Percentiles rank a stretch among this genome's conserved stretches.
phyloP scores from a whole-genome alignment of 768 basidiomycete species.

The Exsudoporus frostii region DNA sequence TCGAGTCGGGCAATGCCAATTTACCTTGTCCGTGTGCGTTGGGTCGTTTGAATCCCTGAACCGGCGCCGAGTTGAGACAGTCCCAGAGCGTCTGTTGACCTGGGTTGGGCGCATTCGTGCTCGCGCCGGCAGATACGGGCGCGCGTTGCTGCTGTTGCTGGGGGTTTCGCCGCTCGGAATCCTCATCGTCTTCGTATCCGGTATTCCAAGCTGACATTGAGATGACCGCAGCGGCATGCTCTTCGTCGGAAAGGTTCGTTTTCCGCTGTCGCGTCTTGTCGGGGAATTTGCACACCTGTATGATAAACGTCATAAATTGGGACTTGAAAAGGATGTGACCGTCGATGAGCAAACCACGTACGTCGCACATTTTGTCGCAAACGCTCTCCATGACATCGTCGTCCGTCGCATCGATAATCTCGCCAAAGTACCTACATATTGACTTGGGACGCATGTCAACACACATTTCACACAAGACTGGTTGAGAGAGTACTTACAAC shows the following conservation, averaged over 20 bases:
- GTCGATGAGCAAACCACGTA: conserved; percentile 33
- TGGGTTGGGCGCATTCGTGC: neutral
- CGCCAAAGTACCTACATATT: conserved; percentile 82
- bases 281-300: conserved; percentile 77
- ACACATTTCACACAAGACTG: neutral
- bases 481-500: conserved; percentile 44
- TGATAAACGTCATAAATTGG: neutral
- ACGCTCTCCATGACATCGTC: conserved; percentile 43
- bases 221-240: conserved; percentile 26
- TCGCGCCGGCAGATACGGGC: neutral
- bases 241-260: conserved; percentile 45
- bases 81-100: conserved; percentile 25
- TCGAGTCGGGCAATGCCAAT: conserved; percentile 13
- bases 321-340: neutral
- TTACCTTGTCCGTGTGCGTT: conserved; percentile 9
- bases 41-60: conserved; percentile 27
- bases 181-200: conserved; percentile 31
- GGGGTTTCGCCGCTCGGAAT: neutral
- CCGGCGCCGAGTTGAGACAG: conserved; percentile 13
- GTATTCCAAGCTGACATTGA: conserved; percentile 18
- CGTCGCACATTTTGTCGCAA: conserved; percentile 82
- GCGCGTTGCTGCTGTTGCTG: neutral
- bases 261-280: conserved; percentile 56
- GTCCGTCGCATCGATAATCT: conserved; percentile 52
- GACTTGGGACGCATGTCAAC: conserved; percentile 37